Evolutionary conservation across 2,329 filamentous ascomycete species (phyloP).

Genomic region (Rutstroemia sydowiana): DNA sequence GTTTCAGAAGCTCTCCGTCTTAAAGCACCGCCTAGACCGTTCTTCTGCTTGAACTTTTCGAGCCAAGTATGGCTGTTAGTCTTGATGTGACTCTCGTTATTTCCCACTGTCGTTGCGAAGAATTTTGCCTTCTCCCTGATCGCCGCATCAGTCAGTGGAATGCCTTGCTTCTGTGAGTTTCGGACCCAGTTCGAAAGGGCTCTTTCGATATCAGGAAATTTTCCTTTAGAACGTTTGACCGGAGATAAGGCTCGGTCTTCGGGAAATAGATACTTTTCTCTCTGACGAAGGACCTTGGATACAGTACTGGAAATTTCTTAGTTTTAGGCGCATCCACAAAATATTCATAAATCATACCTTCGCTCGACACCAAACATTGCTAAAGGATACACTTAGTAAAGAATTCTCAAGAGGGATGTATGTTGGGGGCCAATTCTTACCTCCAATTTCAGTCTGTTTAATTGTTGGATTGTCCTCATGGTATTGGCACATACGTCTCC

Average conservation of each 20-base stretch:
- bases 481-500: slow-evolving; percentile 88
- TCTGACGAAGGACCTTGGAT: slow-evolving; percentile 92
- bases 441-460: slow-evolving; percentile 94
- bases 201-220: slow-evolving; percentile 85
- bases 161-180: slow-evolving; percentile 71
- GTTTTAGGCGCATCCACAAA: background rate
- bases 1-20: slow-evolving; percentile 55
- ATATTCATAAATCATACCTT: slow-evolving; percentile 56
- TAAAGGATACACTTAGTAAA: slow-evolving; percentile 35
- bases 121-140: slow-evolving; percentile 78
- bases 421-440: slow-evolving; percentile 38
- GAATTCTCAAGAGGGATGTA: background rate
- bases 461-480: slow-evolving; percentile 82
- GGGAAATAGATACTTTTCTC: slow-evolving; percentile 84
- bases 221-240: slow-evolving; percentile 75
- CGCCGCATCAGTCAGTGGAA: slow-evolving; percentile 67
- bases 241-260: slow-evolving; percentile 75
- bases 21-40: slow-evolving; percentile 33
- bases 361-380: slow-evolving; percentile 91
- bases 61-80: slow-evolving; percentile 73
- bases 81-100: slow-evolving; percentile 64
- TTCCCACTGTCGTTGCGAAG: slow-evolving; percentile 68
- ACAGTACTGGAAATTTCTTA: slow-evolving; percentile 61
- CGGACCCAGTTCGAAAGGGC: slow-evolving; percentile 81
- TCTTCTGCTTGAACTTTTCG: slow-evolving; percentile 90